Evolutionary conservation across 225 moss, liverwort and hornwort species (phyloP).

Genomic region (Marchantia paleacea): DNA sequence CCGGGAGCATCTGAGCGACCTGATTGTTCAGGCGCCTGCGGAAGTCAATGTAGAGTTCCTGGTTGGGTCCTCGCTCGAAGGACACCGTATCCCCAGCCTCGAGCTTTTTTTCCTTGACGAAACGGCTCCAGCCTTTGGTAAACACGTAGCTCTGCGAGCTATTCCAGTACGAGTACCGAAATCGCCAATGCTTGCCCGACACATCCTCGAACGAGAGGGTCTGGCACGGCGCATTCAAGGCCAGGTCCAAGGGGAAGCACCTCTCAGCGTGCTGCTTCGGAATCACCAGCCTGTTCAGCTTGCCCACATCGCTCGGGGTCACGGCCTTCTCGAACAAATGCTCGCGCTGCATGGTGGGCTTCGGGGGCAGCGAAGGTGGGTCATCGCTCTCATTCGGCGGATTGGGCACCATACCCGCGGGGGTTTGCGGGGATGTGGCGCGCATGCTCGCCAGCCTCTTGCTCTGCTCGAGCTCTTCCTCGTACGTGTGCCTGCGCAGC

Average conservation of each 20-base stretch:
- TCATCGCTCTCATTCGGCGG: conserved; percentile 26
- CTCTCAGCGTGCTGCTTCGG: conserved; percentile 98
- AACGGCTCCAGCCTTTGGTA: conserved; percentile 97
- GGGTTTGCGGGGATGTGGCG: conserved; percentile 48
- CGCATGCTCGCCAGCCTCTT: conserved; percentile 69
- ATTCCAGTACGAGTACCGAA: conserved; percentile 98
- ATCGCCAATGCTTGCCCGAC: conserved; percentile 92
- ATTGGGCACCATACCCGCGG: conserved; percentile 27
- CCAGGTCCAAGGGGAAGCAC: conserved; percentile 91
- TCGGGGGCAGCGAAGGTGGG: conserved; percentile 12
- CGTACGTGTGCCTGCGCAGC: conserved; percentile 91
- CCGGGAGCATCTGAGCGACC: conserved; percentile 47
- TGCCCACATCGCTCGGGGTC: conserved; percentile 96
- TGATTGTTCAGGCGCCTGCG: conserved; percentile 59
- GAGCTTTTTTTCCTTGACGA: conserved; percentile 98
- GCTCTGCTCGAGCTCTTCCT: conserved; percentile 95
- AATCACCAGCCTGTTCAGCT: conserved; percentile 92
- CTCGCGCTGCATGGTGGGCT: conserved; percentile 59
- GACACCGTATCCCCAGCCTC: conserved; percentile 96
- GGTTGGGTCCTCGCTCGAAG: conserved; percentile 77
- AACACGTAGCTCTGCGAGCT: conserved; percentile 99
- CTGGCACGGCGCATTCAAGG: conserved; percentile 84
- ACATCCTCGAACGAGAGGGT: conserved; percentile 96
- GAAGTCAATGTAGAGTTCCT: conserved; percentile 93
- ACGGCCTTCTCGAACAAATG: conserved; percentile 98